A percentile compares a stretch with the other conserved stretches of the same genome.
phyloP scores from a whole-genome alignment of 495 filamentous ascomycete genomes.

The Halenospora varia region DNA sequence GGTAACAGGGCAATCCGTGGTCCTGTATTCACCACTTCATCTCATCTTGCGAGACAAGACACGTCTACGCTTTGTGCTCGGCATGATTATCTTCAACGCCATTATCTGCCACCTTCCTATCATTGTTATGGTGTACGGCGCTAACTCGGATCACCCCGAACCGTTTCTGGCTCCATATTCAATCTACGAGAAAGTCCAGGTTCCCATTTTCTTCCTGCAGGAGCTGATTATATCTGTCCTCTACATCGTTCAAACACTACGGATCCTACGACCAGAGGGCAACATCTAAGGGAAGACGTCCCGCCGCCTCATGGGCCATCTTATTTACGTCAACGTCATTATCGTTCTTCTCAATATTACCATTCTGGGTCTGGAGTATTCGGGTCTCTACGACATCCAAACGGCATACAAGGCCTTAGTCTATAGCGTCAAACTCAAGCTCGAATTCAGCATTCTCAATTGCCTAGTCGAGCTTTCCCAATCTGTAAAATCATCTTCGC shows the following conservation, averaged over 20 bases:
- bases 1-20: constrained; percentile 63
- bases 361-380: constrained; percentile 46
- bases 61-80: constrained; percentile 46
- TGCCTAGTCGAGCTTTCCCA: constrained; percentile 30
- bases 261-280: constrained; percentile 37
- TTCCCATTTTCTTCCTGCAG: constrained; percentile 53
- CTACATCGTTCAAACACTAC: constrained; percentile 51
- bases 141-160: constrained; percentile 37
- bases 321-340: constrained; percentile 48
- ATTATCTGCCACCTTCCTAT: constrained; percentile 52
- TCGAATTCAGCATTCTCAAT: constrained; percentile 59
- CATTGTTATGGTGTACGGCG: constrained; percentile 52
- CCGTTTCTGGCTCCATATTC: constrained; percentile 38
- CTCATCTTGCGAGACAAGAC: constrained; percentile 47
- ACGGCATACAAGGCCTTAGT: constrained; percentile 52
- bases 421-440: constrained; percentile 63
- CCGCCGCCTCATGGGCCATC: constrained; percentile 34
- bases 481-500: too few relatives aligned
- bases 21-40: constrained; percentile 64
- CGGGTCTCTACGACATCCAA: constrained; percentile 49
- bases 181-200: constrained; percentile 52
- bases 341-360: constrained; percentile 45
- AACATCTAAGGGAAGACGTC: constrained; percentile 1
- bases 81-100: constrained; percentile 57
- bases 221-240: constrained; percentile 52